Percentiles rank a stretch among this genome's conserved stretches.
Conservation (phyloP, 257 asterid species). For the Salvia splendens region DNA sequence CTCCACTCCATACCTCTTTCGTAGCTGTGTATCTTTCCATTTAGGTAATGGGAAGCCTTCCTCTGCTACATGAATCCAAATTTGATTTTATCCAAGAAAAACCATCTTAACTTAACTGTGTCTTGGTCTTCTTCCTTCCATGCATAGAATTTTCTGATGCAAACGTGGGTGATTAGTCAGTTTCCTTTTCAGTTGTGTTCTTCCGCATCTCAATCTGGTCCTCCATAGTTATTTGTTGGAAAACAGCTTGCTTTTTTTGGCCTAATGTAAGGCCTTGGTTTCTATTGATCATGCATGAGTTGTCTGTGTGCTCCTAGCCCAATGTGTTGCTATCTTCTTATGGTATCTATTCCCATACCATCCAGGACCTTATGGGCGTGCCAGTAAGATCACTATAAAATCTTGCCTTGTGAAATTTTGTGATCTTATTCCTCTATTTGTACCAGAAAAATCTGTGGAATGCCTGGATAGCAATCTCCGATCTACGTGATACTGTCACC, state of each 20-base stretch:
- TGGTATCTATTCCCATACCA: background rate
- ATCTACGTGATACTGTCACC: conserved; percentile 86
- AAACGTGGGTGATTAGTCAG: background rate
- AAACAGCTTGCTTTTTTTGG: background rate
- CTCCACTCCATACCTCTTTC: conserved; percentile 1
- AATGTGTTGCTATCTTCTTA: background rate
- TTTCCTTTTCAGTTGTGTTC: too few relatives aligned
- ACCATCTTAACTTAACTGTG: background rate
- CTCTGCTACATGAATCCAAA: background rate
- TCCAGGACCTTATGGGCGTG: background rate
- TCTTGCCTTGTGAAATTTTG: conserved; percentile 3
- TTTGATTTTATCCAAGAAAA: background rate
- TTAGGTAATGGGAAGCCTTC: background rate
- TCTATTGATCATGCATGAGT: conserved; percentile 2
- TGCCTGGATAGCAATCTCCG: conserved; percentile 95
- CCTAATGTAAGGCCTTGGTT: background rate
- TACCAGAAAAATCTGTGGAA: conserved; percentile 86
- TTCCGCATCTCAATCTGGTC: background rate
- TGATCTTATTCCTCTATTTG: conserved; percentile 20
- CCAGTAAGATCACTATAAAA: background rate
- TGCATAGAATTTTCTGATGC: background rate
- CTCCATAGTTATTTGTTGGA: background rate
- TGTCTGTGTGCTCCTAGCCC: background rate
- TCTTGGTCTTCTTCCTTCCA: background rate
- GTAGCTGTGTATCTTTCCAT: conserved; percentile 6